A percentile compares a stretch with the other conserved stretches of the same genome.
Conservation (phyloP, 139 green algal species). For the Pseudopediastrum boryanum region DNA sequence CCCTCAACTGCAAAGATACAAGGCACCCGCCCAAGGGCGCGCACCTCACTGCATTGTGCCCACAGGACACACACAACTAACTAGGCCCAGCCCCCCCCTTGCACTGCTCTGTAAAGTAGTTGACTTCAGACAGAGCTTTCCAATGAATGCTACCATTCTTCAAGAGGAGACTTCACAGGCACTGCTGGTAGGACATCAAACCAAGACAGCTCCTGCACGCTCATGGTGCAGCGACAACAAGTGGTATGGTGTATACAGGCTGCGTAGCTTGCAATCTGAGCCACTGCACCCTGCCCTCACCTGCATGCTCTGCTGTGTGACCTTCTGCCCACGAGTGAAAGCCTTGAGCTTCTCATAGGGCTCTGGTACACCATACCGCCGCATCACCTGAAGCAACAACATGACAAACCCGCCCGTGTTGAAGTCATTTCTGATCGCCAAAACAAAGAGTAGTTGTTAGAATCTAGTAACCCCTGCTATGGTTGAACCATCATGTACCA, state of each 20-base stretch:
- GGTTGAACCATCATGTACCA: too few relatives aligned
- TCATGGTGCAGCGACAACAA: not conserved
- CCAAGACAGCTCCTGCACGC: not conserved
- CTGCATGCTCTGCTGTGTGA: constrained; percentile 75
- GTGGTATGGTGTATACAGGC: not conserved
- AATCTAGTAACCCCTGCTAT: too few relatives aligned
- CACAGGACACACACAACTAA: not conserved
- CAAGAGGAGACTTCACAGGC: not conserved
- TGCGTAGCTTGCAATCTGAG: not conserved
- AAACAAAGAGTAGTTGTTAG: too few relatives aligned
- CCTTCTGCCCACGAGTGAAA: constrained; percentile 87
- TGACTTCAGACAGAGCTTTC: not conserved
- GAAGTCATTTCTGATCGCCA: too few relatives aligned
- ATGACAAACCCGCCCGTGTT: too few relatives aligned
- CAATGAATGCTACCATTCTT: not conserved
- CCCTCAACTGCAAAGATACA: too few relatives aligned
- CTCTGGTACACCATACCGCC: constrained; percentile 87
- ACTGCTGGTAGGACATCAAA: not conserved
- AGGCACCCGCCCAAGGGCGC: too few relatives aligned
- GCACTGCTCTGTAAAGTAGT: not conserved
- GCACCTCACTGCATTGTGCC: not conserved
- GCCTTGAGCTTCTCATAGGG: constrained; percentile 99
- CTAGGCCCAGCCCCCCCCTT: not conserved
- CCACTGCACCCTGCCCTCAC: constrained; percentile 56
- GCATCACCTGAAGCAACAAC: too few relatives aligned